phyloP scores from a whole-genome alignment of 148 eudicot genomes.

The Vaccinium macrocarpon region DNA sequence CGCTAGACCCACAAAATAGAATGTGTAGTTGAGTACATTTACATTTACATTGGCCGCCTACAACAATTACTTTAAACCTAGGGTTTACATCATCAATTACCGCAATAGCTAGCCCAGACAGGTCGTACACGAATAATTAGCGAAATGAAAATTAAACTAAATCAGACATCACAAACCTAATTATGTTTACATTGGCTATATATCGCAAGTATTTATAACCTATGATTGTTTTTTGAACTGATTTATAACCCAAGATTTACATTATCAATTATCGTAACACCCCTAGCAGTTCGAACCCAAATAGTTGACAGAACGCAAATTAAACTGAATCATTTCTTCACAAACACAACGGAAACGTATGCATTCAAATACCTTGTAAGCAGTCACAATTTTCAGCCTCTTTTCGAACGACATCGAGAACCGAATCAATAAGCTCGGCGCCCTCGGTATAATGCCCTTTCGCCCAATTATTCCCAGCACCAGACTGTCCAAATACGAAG shows the following conservation, averaged over 20 bases:
- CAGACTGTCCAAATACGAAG: conserved; percentile 43
- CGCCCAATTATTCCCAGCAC: conserved; percentile 52
- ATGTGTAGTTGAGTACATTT: background rate
- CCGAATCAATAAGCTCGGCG: conserved; percentile 47
- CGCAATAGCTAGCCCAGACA: too few relatives aligned
- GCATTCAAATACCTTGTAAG: conserved; percentile 32
- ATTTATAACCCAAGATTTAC: too few relatives aligned
- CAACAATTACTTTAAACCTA: background rate
- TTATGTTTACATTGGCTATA: background rate
- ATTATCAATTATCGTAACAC: background rate
- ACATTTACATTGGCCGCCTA: background rate
- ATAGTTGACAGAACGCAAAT: background rate
- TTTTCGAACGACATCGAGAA: conserved; percentile 49
- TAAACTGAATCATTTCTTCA: background rate
- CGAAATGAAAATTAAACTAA: background rate
- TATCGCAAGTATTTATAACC: background rate
- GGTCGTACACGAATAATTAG: background rate
- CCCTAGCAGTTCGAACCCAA: background rate
- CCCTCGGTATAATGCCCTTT: conserved; percentile 52
- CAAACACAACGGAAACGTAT: background rate
- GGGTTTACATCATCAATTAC: background rate
- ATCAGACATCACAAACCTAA: background rate
- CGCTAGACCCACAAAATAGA: background rate
- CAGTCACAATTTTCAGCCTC: conserved; percentile 52
- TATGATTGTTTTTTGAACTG: too few relatives aligned